Percentiles rank a stretch among this genome's conserved stretches.
Evolutionary conservation across 1,139 yeast genomes (phyloP).

Genomic region (Pichia sp.): DNA sequence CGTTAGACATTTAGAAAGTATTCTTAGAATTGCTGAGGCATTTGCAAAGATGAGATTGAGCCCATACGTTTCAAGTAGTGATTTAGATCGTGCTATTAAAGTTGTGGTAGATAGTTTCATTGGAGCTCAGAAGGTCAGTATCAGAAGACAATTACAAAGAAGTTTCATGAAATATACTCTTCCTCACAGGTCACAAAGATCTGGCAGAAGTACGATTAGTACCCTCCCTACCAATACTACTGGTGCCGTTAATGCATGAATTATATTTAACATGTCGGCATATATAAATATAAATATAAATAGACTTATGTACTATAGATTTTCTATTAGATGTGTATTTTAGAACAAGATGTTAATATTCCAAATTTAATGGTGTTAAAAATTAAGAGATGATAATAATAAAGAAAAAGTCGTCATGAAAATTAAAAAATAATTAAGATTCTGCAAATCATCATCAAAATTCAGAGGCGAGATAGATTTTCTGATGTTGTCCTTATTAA

Average conservation of each 20-base stretch:
- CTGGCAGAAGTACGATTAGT: background rate
- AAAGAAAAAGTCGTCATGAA: too few relatives aligned
- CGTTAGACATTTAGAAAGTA: constrained; percentile 94
- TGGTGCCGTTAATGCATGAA: too few relatives aligned
- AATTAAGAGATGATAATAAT: too few relatives aligned
- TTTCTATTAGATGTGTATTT: too few relatives aligned
- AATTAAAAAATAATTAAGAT: too few relatives aligned
- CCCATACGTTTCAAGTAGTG: constrained; percentile 82
- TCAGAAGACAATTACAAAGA: constrained; percentile 78
- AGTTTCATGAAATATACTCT: constrained; percentile 83
- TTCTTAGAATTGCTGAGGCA: constrained; percentile 84
- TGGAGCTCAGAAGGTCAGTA: constrained; percentile 91
- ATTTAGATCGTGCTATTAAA: constrained; percentile 85
- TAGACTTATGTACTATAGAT: too few relatives aligned
- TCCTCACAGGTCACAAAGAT: constrained; percentile 31
- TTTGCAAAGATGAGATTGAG: constrained; percentile 95
- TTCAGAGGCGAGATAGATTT: too few relatives aligned
- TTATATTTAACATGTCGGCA: too few relatives aligned
- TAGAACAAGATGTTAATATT: too few relatives aligned
- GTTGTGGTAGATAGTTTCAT: constrained; percentile 91
- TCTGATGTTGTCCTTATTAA: background rate
- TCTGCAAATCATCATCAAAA: too few relatives aligned
- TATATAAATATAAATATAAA: too few relatives aligned
- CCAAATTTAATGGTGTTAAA: too few relatives aligned
- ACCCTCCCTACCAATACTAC: background rate